These are phyloP conservation scores for Stephania japonica DNA, from an alignment of 164 flowering plant species.

Conservation along the genomic window DNA sequence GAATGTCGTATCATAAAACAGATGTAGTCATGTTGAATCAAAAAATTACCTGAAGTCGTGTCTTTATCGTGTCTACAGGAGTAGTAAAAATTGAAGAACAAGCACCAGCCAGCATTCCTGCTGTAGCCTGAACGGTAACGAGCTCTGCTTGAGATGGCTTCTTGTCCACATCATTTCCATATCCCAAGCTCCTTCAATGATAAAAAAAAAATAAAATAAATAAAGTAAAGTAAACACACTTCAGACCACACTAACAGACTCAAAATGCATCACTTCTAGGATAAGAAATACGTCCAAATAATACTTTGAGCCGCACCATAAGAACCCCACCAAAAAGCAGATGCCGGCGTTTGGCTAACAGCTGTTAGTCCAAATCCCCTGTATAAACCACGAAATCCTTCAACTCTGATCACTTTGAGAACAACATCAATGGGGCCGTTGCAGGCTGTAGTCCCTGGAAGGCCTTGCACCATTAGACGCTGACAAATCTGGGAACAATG, in stretches of 20 bases:
- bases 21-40: no score
- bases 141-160: slow-evolving; percentile 68
- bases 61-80: slow-evolving; percentile 82
- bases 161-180: slow-evolving; percentile 37
- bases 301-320: slow-evolving; percentile 69
- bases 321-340: slow-evolving; percentile 88
- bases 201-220: neutral
- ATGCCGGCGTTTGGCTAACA: slow-evolving; percentile 63
- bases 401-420: slow-evolving; percentile 46
- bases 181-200: slow-evolving; percentile 53
- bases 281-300: slow-evolving; percentile 28
- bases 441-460: slow-evolving; percentile 53
- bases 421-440: slow-evolving; percentile 58
- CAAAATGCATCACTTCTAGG: neutral
- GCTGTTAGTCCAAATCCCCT: slow-evolving; percentile 81
- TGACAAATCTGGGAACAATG: slow-evolving; percentile 50
- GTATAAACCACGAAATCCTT: slow-evolving; percentile 77
- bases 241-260: neutral
- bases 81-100: slow-evolving; percentile 73
- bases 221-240: neutral
- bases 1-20: no score
- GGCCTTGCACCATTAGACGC: slow-evolving; percentile 85
- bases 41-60: slow-evolving; percentile 68
- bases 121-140: slow-evolving; percentile 70
- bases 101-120: slow-evolving; percentile 80